A percentile compares a stretch with the other conserved stretches of the same genome.
Evolutionary conservation across 495 filamentous ascomycete species (phyloP).

Genomic region (Podospora fimiseda): DNA sequence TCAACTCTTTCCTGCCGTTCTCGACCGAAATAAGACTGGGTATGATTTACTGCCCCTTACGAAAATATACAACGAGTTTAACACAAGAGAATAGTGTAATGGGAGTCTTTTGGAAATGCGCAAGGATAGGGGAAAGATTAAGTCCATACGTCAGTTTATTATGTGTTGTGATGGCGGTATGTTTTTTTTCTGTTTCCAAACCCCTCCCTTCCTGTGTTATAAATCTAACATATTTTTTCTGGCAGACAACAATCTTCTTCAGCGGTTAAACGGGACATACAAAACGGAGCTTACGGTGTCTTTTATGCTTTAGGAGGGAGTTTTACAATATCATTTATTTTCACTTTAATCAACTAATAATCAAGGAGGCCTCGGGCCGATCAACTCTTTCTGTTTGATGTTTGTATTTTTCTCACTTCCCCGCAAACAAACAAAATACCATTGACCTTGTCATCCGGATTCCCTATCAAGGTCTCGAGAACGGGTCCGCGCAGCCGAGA

Average conservation of each 20-base stretch:
- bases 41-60: constrained; percentile 33
- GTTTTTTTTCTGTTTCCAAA: constrained; percentile 3
- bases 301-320: not conserved
- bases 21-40: constrained; percentile 91
- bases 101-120: constrained; percentile 96
- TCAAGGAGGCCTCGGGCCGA: too few species aligned
- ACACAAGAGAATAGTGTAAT: constrained; percentile 52
- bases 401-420: too few species aligned
- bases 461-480: too few species aligned
- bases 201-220: not conserved
- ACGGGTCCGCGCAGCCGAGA: too few species aligned
- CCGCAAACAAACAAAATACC: too few species aligned
- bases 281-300: not conserved
- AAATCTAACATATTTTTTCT: too few species aligned
- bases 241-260: constrained; percentile 1
- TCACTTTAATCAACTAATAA: not conserved
- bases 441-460: too few species aligned
- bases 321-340: not conserved
- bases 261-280: not conserved
- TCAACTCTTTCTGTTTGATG: too few species aligned
- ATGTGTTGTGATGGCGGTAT: constrained; percentile 88
- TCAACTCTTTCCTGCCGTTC: constrained; percentile 80
- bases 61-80: constrained; percentile 8
- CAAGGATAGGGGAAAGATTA: constrained; percentile 84
- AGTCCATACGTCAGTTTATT: constrained; percentile 96